Evolutionary conservation across 1,284 basidiomycete genomes (phyloP), one percentile per base, ranked within the genome.

Genomic region (Anthracocystis walkeri): DNA sequence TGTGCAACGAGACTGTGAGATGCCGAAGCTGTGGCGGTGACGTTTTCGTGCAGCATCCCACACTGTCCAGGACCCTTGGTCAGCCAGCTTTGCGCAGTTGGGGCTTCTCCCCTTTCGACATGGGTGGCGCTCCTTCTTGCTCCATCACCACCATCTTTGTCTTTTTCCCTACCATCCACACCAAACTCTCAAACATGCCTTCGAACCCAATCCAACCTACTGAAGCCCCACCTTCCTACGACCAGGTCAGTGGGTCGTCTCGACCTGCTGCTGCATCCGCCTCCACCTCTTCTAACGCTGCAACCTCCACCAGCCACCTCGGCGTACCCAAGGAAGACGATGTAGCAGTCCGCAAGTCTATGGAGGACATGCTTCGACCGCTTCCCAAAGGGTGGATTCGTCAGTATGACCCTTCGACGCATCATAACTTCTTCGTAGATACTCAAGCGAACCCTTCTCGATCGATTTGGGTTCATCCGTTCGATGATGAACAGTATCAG

Each of bases 391-490:
- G 79, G 3, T 82, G 82, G 82, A 73, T 84, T 33, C 79, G 80
- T 40, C 80, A 84, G 27, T 84, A 75, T 65, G 81, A 84, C 50
- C 68, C 74, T 12, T 52, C 64, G 7, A 59, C 65, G 16, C 68
- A 75, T 14, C 78, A 79, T 67, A 73, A 77, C 51, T 83, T 83
- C 46, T 83, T 78, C 56, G 82, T 83, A 42, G 81, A 83, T 46
- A 84, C 84, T 3, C 75, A 56, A 8, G 78, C 81, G 1, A 74
- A 58, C 7, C 85, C 85, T 3, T 82, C 85, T 16, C 70, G 85
- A 7, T 82, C 79, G 18, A 85, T 84, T 67, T 86, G 85, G 85
- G 56, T 70, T 1, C 84, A 85, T 53, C 85, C 85, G 1, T 67
- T 62, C 29, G 83, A 85, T 57, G 84, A 77, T 29, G 55, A 45